These are phyloP conservation scores for Blastocladiella emersonii DNA, from an alignment of 371 early-diverging fungal species.

Conservation along the genomic window DNA sequence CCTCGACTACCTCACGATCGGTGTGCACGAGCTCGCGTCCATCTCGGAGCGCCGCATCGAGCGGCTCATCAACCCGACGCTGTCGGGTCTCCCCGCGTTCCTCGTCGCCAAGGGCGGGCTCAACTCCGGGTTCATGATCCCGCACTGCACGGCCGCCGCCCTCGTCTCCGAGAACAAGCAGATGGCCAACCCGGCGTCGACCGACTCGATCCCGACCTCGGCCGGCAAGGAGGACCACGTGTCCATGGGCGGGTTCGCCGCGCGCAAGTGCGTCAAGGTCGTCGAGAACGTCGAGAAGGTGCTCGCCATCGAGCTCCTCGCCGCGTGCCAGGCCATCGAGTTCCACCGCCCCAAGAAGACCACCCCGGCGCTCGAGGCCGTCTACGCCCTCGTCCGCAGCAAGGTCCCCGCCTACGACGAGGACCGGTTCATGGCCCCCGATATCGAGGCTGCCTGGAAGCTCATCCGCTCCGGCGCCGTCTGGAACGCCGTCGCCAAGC, in stretches of 20 bases:
- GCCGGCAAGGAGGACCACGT: conserved; percentile 11
- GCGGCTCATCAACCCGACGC: conserved; percentile 7
- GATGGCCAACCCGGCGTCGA: conserved; percentile 6
- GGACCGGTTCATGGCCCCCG: conserved; percentile 6
- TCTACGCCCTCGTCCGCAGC: neutral
- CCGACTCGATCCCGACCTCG: conserved; percentile 10
- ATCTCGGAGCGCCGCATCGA: conserved; percentile 9
- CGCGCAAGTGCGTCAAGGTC: conserved; percentile 6
- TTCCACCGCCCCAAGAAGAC: conserved; percentile 7
- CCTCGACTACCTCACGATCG: conserved; percentile 7
- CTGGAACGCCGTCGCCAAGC: conserved; percentile 3
- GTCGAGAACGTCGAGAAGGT: conserved; percentile 9
- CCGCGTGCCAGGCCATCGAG: conserved; percentile 8
- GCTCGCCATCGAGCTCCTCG: conserved; percentile 6
- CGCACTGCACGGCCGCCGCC: conserved; percentile 10
- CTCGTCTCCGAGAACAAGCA: conserved; percentile 9
- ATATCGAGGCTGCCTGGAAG: conserved; percentile 1
- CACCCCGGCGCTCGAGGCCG: conserved; percentile 2
- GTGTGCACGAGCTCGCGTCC: conserved; percentile 8
- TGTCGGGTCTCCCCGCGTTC: conserved; percentile 8
- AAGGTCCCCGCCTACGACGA: neutral
- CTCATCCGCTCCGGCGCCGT: neutral
- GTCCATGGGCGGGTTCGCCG: conserved; percentile 10
- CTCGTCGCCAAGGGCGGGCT: conserved; percentile 9
- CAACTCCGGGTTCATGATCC: conserved; percentile 11